Percentiles rank a stretch among this genome's conserved stretches.
phyloP scores from a whole-genome alignment of 164 flowering plant genomes.

The Kalanchoe fedtschenkoi region DNA sequence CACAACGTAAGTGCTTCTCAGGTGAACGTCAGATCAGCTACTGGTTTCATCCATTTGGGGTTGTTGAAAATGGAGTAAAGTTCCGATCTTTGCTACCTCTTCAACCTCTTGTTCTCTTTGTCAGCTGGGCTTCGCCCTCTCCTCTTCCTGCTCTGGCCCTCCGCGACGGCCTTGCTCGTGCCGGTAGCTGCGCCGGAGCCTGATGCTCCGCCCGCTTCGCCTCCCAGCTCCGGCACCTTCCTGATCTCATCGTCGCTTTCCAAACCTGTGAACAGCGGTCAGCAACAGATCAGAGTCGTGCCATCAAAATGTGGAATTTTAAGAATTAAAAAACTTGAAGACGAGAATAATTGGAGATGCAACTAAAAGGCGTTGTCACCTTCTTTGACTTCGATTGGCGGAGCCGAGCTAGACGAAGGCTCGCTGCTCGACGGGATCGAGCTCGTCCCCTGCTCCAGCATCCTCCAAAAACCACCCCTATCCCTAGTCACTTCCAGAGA shows the following conservation, averaged over 20 bases:
- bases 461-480: slow-evolving; percentile 11
- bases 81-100: slow-evolving; percentile 40
- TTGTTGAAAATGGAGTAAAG: not conserved
- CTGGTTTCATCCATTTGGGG: not conserved
- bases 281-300: not conserved
- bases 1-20: slow-evolving; percentile 17
- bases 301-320: not conserved
- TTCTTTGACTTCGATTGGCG: slow-evolving; percentile 66
- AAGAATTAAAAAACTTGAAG: not conserved
- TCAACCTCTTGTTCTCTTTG: slow-evolving; percentile 82
- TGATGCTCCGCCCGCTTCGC: slow-evolving; percentile 42
- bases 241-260: slow-evolving; percentile 98
- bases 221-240: slow-evolving; percentile 88
- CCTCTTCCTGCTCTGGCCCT: slow-evolving; percentile 46
- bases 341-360: too few species aligned
- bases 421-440: slow-evolving; percentile 91
- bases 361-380: too few species aligned
- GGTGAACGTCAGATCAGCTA: not conserved
- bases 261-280: slow-evolving; percentile 32
- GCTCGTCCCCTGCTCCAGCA: slow-evolving; percentile 62
- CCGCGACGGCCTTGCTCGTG: slow-evolving; percentile 37
- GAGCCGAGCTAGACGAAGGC: slow-evolving; percentile 85
- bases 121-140: slow-evolving; percentile 90
- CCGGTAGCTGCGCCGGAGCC: slow-evolving; percentile 35
- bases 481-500: not conserved